Conservation (phyloP, 768 basidiomycete species). For the Termitomyces bulborhizus region DNA sequence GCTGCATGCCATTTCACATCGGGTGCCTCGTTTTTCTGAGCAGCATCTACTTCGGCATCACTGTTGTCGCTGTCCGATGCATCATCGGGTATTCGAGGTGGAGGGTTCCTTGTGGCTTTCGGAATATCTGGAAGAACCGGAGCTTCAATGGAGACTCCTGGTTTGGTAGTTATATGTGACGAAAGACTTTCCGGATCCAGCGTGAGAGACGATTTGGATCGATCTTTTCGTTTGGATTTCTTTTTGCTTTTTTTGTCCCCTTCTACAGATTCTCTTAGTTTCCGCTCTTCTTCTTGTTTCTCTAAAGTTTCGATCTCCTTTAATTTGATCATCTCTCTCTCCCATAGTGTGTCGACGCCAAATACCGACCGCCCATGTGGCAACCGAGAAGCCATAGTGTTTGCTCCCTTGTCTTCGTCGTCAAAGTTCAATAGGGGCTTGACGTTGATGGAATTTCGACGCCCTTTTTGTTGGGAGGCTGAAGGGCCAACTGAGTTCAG, state of each 20-base stretch:
- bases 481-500: slow-evolving; percentile 37
- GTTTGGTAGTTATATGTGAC: slow-evolving; percentile 13
- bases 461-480: slow-evolving; percentile 25
- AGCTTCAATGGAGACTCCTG: slow-evolving; percentile 30
- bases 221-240: slow-evolving; percentile 40
- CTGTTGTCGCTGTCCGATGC: slow-evolving; percentile 53
- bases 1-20: slow-evolving; percentile 39
- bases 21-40: slow-evolving; percentile 6
- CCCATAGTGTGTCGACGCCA: slow-evolving; percentile 91
- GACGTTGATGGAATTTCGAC: slow-evolving; percentile 45
- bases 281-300: slow-evolving; percentile 46
- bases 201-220: slow-evolving; percentile 13
- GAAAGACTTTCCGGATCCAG: slow-evolving; percentile 6
- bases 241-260: slow-evolving; percentile 42
- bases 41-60: slow-evolving; percentile 20
- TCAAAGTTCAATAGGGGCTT: slow-evolving; percentile 67
- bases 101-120: slow-evolving; percentile 30
- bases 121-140: slow-evolving; percentile 41
- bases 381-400: slow-evolving; percentile 19
- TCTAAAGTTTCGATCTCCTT: slow-evolving; percentile 71
- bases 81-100: slow-evolving; percentile 35
- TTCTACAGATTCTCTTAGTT: slow-evolving; percentile 38
- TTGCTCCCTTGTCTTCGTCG: slow-evolving; percentile 34
- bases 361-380: slow-evolving; percentile 73
- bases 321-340: slow-evolving; percentile 78